Evolutionary conservation across 345 rosid species (phyloP).

Genomic region (Aurinia saxatilis): DNA sequence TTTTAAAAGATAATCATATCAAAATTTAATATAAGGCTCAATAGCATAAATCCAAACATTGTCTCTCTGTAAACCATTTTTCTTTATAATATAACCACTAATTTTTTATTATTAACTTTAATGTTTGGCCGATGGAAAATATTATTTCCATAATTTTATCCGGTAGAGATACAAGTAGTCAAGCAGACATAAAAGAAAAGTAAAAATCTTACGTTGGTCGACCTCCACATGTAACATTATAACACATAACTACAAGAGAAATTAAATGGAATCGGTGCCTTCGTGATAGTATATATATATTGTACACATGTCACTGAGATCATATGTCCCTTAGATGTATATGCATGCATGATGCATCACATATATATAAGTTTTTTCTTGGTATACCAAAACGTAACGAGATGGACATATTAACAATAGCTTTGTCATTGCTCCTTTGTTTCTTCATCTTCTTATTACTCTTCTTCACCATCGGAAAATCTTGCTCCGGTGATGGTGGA

Average conservation of each 20-base stretch:
- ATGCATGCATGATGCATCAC: background rate
- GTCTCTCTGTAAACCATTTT: too few species aligned
- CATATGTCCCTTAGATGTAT: background rate
- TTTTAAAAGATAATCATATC: too few species aligned
- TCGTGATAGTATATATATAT: too few species aligned
- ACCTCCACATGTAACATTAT: background rate
- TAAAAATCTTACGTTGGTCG: background rate
- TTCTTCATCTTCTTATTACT: background rate
- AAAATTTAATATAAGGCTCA: too few species aligned
- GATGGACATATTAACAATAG: slow-evolving; percentile 10
- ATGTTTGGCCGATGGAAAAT: too few species aligned
- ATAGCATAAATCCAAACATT: too few species aligned
- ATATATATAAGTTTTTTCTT: too few species aligned
- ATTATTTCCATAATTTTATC: background rate
- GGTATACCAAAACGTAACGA: too few species aligned
- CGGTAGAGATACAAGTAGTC: too few species aligned
- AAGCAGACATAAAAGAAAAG: background rate
- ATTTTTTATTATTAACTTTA: too few species aligned
- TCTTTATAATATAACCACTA: too few species aligned
- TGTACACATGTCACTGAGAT: background rate
- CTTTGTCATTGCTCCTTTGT: slow-evolving; percentile 1
- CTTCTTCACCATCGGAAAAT: background rate
- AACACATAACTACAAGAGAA: background rate
- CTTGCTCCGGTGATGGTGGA: background rate
- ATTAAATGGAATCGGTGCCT: background rate